A percentile compares a stretch with the other conserved stretches of the same genome.
These are phyloP conservation scores for Trypanosoma vivax DNA, from an alignment of 208 protist genomes.

Conservation along the genomic window DNA sequence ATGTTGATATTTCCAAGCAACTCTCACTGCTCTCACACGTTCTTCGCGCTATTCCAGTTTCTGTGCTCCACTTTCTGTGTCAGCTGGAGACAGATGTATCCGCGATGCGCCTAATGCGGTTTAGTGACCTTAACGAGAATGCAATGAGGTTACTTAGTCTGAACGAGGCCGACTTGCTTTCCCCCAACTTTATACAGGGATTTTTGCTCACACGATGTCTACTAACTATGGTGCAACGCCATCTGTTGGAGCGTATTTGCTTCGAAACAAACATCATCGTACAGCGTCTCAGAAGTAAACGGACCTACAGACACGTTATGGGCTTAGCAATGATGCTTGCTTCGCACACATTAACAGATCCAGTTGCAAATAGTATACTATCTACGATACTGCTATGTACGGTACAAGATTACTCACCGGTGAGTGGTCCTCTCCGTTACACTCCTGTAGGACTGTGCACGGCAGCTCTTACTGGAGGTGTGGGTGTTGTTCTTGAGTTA, in stretches of 20 bases:
- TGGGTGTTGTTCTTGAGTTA: constrained; percentile 33
- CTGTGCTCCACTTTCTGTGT: constrained; percentile 54
- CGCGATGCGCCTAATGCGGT: constrained; percentile 46
- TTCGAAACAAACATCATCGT: constrained; percentile 66
- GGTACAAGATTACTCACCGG: constrained; percentile 15
- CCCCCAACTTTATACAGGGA: constrained; percentile 6
- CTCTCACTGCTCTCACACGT: constrained; percentile 48
- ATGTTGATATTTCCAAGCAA: constrained; percentile 29
- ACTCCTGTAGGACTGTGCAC: constrained; percentile 31
- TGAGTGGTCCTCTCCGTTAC: constrained; percentile 22
- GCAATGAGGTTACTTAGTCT: constrained; percentile 4
- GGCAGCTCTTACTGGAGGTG: constrained; percentile 23
- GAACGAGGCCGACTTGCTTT: constrained; percentile 10
- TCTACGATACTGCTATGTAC: constrained; percentile 36
- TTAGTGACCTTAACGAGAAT: constrained; percentile 8
- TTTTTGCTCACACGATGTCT: constrained; percentile 42
- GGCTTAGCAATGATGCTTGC: constrained; percentile 55
- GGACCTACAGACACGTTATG: constrained; percentile 29
- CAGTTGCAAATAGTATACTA: constrained; percentile 51
- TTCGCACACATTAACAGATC: constrained; percentile 62
- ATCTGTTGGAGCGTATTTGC: constrained; percentile 53
- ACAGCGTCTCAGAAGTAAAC: constrained; percentile 57
- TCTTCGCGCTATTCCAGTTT: constrained; percentile 53
- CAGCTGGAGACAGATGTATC: constrained; percentile 51
- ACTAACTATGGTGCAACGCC: constrained; percentile 25